Evolutionary conservation across 495 filamentous ascomycete species (phyloP).

Genomic region (Xylaria telfairii): DNA sequence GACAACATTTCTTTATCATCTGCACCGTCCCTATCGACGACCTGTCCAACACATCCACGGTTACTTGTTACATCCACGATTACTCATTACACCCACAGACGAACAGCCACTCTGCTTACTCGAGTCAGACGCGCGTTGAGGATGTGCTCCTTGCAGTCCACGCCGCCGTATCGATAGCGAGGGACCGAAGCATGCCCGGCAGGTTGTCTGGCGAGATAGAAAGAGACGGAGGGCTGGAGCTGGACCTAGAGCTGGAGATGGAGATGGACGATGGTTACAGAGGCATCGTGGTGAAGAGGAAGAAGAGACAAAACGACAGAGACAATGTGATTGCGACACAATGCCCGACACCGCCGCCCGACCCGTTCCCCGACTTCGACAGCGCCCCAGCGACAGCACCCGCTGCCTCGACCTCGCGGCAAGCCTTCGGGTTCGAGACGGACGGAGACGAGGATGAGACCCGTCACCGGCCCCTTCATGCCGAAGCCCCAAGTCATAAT

Average conservation of each 20-base stretch:
- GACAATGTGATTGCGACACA: background rate
- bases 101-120: background rate
- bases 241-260: background rate
- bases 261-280: background rate
- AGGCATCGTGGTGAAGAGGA: background rate
- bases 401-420: constrained; percentile 9
- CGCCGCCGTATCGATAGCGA: constrained; percentile 2
- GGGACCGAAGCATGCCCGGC: constrained; percentile 26
- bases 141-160: constrained; percentile 12
- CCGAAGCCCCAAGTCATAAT: background rate
- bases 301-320: constrained; percentile 5
- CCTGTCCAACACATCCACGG: background rate
- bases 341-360: constrained; percentile 26
- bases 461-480: background rate
- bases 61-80: too few relatives aligned
- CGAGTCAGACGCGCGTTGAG: background rate
- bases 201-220: constrained; percentile 20
- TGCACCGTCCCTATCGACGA: background rate
- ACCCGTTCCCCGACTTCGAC: constrained; percentile 39
- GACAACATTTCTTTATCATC: constrained; percentile 8
- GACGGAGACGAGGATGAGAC: background rate
- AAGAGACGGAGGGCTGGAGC: constrained; percentile 10
- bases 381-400: constrained; percentile 28
- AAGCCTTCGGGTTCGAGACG: constrained; percentile 1
- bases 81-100: background rate